phyloP scores from a whole-genome alignment of 1,284 basidiomycete species.

The Sparassis latifolia region DNA sequence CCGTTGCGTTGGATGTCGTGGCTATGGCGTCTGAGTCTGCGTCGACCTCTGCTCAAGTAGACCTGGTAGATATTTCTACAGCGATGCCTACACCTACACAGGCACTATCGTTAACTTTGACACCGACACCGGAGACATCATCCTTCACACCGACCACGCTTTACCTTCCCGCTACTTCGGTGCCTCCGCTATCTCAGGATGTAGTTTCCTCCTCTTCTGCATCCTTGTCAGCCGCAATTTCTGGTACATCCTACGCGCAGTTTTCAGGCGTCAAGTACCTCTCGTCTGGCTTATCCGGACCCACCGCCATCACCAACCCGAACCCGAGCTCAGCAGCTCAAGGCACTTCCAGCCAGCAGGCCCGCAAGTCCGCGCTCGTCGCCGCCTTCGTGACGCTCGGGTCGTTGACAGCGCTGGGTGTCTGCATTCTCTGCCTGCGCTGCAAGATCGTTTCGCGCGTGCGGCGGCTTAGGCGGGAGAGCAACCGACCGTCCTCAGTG shows the following conservation, averaged over 20 bases:
- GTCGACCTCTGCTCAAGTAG: too few relatives aligned
- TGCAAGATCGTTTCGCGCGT: slow-evolving; percentile 16
- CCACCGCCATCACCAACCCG: slow-evolving; percentile 6
- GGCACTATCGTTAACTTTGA: too few relatives aligned
- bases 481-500: slow-evolving; percentile 4
- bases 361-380: slow-evolving; percentile 18
- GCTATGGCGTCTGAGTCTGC: too few relatives aligned
- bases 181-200: neutral
- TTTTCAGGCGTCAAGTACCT: neutral
- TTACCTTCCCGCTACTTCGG: neutral
- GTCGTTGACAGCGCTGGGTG: slow-evolving; percentile 17
- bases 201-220: neutral
- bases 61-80: too few relatives aligned
- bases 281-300: neutral
- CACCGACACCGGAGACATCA: too few relatives aligned
- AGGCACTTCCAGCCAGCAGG: slow-evolving; percentile 10
- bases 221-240: neutral
- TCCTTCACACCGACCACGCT: neutral
- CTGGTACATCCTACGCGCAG: neutral
- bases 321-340: slow-evolving; percentile 7
- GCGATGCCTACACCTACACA: too few relatives aligned
- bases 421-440: slow-evolving; percentile 20
- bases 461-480: slow-evolving; percentile 4
- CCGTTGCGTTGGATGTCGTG: too few relatives aligned
- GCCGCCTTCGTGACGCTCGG: slow-evolving; percentile 22